Base-by-base conservation (phyloP, 2,329 filamentous ascomycete species). In the Scytalidium sp. region DNA sequence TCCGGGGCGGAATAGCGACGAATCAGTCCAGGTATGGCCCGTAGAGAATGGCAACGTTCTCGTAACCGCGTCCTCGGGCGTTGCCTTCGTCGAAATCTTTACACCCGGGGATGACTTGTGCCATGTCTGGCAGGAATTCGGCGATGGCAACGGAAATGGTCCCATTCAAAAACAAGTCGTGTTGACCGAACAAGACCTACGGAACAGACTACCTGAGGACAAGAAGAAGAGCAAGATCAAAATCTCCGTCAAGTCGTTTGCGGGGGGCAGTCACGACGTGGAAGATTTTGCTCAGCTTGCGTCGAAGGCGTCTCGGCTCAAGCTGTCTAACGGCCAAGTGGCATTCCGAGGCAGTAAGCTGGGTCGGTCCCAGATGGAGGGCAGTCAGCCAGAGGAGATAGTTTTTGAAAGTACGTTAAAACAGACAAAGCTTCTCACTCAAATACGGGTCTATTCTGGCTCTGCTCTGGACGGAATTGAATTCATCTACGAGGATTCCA, bases 401-500 rank as follows among this genome's bases (percentile, higher is more conserved):
- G 75, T 97, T 36, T 84, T 95, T 54, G 80, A 86, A 40, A 88
- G 85, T 62, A 80, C 84, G 13, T 70, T 80, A 43, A 78, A 81
- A 36, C 80, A 84, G 54, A 87, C 83, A 25, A 87, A 91, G 55
- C 78, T 96, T 23, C 74, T 97, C 54, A 85, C 83, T 1, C 81
- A 81, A 4, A 79, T 97, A 50, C 80, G 83, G 52, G 76, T 96
- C 13, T 95, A 91, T 63, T 85, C 90, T 60, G 90, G 88, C 2
- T 74, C 76, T 51, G 86, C 86, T 3, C 64, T 97, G 11, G 87
- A 96, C 65, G 94, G 94, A 0, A 69, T 99, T 19, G 93, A 97
- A 66, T 97, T 99, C 68, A 77, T 88, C 51, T 97, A 96, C 64
- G 93, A 97, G 62, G 91, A 97, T 66, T 79, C 81, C 15, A 87